phyloP scores from a whole-genome alignment of 2,329 filamentous ascomycete species.

The Epichloe sylvatica region DNA sequence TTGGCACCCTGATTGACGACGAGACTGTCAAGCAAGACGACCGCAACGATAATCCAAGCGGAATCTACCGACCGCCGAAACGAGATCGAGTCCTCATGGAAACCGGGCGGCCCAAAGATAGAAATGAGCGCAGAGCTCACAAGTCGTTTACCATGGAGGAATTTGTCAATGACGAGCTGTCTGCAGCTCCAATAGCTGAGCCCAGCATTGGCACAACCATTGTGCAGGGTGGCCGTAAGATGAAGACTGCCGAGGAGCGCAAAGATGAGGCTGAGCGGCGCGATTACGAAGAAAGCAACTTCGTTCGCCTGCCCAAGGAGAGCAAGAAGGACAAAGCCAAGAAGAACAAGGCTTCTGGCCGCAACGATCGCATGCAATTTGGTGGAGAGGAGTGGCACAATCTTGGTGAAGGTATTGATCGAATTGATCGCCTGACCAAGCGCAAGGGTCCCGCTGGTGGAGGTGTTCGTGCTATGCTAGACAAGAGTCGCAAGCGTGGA shows the following conservation, averaged over 20 bases:
- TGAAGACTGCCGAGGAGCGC: slow-evolving; percentile 64
- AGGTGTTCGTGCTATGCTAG: slow-evolving; percentile 49
- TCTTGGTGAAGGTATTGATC: slow-evolving; percentile 70
- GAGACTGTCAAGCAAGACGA: slow-evolving; percentile 14
- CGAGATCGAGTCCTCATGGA: slow-evolving; percentile 82
- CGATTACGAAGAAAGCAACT: slow-evolving; percentile 86
- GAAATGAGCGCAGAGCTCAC: slow-evolving; percentile 44
- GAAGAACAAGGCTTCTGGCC: slow-evolving; percentile 38
- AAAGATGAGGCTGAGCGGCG: slow-evolving; percentile 64
- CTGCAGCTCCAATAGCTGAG: slow-evolving; percentile 64
- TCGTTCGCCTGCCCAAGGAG: slow-evolving; percentile 70
- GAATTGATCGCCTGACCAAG: slow-evolving; percentile 71
- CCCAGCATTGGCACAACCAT: slow-evolving; percentile 91
- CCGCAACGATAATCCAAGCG: slow-evolving; percentile 33
- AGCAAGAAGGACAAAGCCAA: slow-evolving; percentile 75
- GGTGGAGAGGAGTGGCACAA: slow-evolving; percentile 91
- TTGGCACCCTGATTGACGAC: slow-evolving; percentile 21
- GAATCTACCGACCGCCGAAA: slow-evolving; percentile 77
- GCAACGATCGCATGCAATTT: slow-evolving; percentile 48
- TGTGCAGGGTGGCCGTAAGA: slow-evolving; percentile 59
- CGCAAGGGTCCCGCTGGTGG: slow-evolving; percentile 44
- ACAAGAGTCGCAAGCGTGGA: slow-evolving; percentile 75
- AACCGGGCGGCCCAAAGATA: slow-evolving; percentile 46
- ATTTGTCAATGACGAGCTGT: slow-evolving; percentile 76
- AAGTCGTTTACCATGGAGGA: slow-evolving; percentile 84